phyloP scores from a whole-genome alignment of 345 rosid species.

The Populus davidiana region DNA sequence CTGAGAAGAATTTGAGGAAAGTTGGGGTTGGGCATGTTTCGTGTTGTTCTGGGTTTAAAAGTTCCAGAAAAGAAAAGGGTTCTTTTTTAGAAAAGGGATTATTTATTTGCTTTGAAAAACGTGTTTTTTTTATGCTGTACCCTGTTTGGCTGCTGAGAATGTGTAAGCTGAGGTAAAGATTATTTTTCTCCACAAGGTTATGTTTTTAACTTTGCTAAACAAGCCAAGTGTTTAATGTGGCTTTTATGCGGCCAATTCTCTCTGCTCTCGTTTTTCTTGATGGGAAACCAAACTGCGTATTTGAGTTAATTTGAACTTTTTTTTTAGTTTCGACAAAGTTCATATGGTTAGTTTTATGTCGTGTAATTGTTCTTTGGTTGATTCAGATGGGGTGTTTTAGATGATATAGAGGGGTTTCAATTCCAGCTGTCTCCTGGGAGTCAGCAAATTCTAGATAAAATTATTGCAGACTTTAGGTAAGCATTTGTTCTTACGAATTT shows the following conservation, averaged over 20 bases:
- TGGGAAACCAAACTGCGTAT: background rate
- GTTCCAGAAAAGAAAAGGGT: no score
- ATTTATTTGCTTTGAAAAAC: background rate
- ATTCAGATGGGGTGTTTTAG: background rate
- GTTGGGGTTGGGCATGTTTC: background rate
- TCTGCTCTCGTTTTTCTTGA: background rate
- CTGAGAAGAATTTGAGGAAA: background rate
- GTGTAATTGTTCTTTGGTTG: background rate
- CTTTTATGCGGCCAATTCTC: background rate
- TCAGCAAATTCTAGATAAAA: background rate
- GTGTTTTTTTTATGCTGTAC: background rate
- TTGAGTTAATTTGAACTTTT: background rate
- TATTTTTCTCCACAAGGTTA: no score
- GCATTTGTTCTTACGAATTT: background rate
- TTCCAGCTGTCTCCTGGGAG: background rate
- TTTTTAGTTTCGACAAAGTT: no score
- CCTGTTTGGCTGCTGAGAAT: background rate
- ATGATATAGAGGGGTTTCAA: background rate
- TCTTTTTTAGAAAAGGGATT: no score
- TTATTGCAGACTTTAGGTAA: background rate
- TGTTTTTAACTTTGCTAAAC: no score
- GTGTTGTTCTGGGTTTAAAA: background rate
- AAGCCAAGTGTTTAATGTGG: background rate
- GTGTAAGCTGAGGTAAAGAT: background rate
- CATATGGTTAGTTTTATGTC: background rate